Evolutionary conservation across 2,329 filamentous ascomycete species (phyloP).

Genomic region (Diatrype stigma): DNA sequence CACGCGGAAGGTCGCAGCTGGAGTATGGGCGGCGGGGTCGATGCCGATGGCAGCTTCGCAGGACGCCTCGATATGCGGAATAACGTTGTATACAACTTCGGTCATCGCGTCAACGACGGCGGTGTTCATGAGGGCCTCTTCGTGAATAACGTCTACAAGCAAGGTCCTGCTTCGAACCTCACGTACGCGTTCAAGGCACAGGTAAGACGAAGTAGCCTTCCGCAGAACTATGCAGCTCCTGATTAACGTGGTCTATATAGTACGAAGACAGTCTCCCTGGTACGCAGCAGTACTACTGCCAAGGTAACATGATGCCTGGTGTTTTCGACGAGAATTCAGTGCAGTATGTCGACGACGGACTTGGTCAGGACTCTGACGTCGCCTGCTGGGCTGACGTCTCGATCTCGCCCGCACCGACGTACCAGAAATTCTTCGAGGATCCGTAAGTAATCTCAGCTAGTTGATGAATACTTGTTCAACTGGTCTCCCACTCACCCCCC

Average conservation of each 20-base stretch:
- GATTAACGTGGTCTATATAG: background rate
- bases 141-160: conserved; percentile 31
- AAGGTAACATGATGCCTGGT: conserved; percentile 28
- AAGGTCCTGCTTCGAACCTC: conserved; percentile 24
- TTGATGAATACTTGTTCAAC: background rate
- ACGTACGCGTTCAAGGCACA: conserved; percentile 24
- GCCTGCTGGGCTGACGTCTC: conserved; percentile 29
- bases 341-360: conserved; percentile 22
- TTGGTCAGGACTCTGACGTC: conserved; percentile 14
- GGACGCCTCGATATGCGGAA: conserved; percentile 30
- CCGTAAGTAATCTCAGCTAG: background rate
- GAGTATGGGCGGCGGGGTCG: conserved; percentile 30
- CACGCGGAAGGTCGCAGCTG: conserved; percentile 30
- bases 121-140: conserved; percentile 29
- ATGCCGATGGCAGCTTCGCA: conserved; percentile 26
- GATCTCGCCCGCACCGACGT: conserved; percentile 13
- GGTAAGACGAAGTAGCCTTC: background rate
- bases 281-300: conserved; percentile 29
- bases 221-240: background rate
- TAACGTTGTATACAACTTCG: conserved; percentile 34
- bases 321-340: conserved; percentile 23
- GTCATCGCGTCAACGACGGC: conserved; percentile 28
- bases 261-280: conserved; percentile 30
- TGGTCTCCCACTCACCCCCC: background rate
- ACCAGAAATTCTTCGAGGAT: conserved; percentile 26